Conservation (phyloP, 441 rosid species). For the Gossypium davidsonii region DNA sequence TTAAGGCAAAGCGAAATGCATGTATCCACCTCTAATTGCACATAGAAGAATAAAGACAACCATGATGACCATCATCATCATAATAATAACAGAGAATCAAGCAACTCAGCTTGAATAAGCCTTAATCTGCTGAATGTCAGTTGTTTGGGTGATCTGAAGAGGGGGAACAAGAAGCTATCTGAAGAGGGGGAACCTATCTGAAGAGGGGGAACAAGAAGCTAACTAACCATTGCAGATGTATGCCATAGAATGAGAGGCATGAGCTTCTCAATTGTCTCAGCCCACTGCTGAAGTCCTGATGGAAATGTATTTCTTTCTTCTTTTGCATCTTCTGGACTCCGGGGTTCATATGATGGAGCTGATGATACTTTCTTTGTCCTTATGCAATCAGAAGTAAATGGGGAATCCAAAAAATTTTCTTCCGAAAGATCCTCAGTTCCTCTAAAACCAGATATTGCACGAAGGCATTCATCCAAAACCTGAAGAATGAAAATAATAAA, state of each 20-base stretch:
- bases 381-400: conserved; percentile 76
- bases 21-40: neutral
- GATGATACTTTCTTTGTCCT: conserved; percentile 72
- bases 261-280: conserved; percentile 59
- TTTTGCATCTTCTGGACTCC: conserved; percentile 31
- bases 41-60: neutral
- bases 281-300: conserved; percentile 66
- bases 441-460: conserved; percentile 83
- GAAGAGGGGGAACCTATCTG: neutral
- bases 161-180: too few relatives aligned
- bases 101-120: neutral
- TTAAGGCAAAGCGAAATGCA: neutral
- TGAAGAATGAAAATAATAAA: conserved; percentile 22
- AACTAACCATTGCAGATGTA: conserved; percentile 75
- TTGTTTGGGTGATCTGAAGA: neutral
- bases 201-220: conserved; percentile 22
- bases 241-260: conserved; percentile 57
- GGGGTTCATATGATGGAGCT: conserved; percentile 69
- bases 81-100: neutral
- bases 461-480: conserved; percentile 89
- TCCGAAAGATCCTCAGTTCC: conserved; percentile 79
- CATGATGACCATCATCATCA: neutral
- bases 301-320: conserved; percentile 33
- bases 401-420: conserved; percentile 56
- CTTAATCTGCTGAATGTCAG: neutral